phyloP scores from a whole-genome alignment of 441 rosid species.

The Adansonia gregorii region DNA sequence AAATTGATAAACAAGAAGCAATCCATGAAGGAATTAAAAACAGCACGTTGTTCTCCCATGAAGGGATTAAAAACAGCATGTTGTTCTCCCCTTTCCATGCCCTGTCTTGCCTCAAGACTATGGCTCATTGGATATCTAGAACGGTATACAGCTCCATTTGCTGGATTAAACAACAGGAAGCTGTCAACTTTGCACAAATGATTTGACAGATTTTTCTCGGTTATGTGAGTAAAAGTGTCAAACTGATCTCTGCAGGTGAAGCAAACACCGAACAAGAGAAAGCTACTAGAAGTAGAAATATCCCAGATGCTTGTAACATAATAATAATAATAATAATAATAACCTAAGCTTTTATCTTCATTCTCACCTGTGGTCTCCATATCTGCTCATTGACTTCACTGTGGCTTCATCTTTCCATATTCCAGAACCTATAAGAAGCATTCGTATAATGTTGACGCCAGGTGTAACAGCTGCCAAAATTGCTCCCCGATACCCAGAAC shows the following conservation, averaged over 20 bases:
- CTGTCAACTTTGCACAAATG: background rate
- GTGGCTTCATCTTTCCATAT: conserved; percentile 78
- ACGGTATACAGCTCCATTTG: background rate
- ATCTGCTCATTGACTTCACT: conserved; percentile 93
- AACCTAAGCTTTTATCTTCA: background rate
- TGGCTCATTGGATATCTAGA: background rate
- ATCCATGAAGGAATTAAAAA: background rate
- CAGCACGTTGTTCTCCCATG: background rate
- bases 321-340: background rate
- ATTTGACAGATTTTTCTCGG: background rate
- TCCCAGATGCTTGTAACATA: background rate
- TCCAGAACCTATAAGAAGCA: conserved; percentile 85
- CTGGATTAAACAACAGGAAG: conserved; percentile 5
- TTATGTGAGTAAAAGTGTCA: background rate
- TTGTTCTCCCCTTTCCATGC: conserved; percentile 1
- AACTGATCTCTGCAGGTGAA: background rate
- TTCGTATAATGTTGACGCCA: conserved; percentile 62
- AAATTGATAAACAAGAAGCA: background rate
- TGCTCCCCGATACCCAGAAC: conserved; percentile 78
- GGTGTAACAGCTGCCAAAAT: conserved; percentile 71
- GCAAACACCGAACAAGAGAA: background rate
- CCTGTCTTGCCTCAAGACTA: background rate
- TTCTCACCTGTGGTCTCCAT: conserved; percentile 71
- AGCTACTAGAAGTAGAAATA: background rate
- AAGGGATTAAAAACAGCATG: background rate